Conservation (phyloP, 768 basidiomycete genomes). For the Cystofilobasidium bisporidii region DNA sequence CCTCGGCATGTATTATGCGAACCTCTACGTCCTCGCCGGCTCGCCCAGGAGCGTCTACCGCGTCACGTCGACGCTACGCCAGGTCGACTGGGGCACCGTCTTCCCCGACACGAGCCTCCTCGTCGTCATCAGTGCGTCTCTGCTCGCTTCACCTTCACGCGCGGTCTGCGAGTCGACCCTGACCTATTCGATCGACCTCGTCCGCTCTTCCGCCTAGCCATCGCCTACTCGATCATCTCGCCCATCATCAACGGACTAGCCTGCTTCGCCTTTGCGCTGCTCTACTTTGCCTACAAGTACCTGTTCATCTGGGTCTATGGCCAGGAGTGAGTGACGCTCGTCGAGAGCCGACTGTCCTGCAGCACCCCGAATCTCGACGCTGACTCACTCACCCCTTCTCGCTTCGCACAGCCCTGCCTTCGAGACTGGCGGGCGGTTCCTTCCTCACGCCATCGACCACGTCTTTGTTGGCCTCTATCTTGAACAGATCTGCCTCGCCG, state of each 20-base stretch:
- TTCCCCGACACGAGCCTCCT: slow-evolving; percentile 63
- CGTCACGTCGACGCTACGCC: slow-evolving; percentile 65
- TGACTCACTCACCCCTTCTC: too few species aligned
- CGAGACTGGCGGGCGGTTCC: slow-evolving; percentile 90
- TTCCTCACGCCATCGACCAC: slow-evolving; percentile 87
- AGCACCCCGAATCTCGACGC: too few species aligned
- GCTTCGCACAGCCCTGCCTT: slow-evolving; percentile 41
- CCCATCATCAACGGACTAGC: slow-evolving; percentile 90
- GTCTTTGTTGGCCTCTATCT: slow-evolving; percentile 90
- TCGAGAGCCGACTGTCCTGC: too few species aligned
- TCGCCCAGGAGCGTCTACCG: slow-evolving; percentile 76
- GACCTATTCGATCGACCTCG: background rate
- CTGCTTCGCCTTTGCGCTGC: slow-evolving; percentile 66
- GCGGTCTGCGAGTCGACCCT: too few species aligned
- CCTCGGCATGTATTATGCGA: slow-evolving; percentile 68
- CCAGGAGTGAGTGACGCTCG: too few species aligned
- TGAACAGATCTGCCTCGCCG: slow-evolving; percentile 61
- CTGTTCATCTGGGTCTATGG: slow-evolving; percentile 69
- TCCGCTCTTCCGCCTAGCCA: slow-evolving; percentile 29
- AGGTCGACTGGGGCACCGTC: slow-evolving; percentile 64
- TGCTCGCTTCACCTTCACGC: too few species aligned
- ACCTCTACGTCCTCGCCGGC: slow-evolving; percentile 72
- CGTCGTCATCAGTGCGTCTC: slow-evolving; percentile 64
- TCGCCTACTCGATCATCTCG: slow-evolving; percentile 70
- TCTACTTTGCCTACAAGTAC: slow-evolving; percentile 51